Percentiles rank a stretch among this genome's conserved stretches.
phyloP scores from a whole-genome alignment of 2,329 filamentous ascomycete genomes.

The Graphium sp. region DNA sequence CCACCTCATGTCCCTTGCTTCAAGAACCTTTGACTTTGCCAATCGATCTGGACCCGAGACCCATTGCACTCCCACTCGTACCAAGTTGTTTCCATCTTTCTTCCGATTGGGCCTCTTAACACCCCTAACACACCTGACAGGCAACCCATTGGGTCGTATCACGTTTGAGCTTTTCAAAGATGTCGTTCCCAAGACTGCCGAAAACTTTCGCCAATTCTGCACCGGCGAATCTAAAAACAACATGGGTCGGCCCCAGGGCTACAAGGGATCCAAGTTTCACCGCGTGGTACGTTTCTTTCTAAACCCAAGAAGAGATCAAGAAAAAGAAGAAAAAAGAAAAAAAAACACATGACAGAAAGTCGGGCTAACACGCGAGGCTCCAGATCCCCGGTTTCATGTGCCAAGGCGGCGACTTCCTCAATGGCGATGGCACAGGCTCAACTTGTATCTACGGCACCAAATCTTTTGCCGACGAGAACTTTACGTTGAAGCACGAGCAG shows the following conservation, averaged over 20 bases:
- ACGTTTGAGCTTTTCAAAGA: conserved; percentile 84
- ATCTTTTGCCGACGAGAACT: conserved; percentile 84
- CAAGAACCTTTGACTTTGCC: not conserved
- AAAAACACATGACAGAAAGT: not conserved
- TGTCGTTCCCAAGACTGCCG: conserved; percentile 71
- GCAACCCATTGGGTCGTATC: conserved; percentile 71
- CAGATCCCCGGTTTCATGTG: conserved; percentile 96
- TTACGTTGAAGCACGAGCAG: conserved; percentile 59
- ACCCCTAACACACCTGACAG: conserved; percentile 22
- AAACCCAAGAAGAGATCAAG: not conserved
- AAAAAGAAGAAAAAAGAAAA: conserved; percentile 1
- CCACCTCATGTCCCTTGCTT: not conserved
- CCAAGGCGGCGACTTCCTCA: conserved; percentile 89
- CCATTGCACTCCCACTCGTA: not conserved
- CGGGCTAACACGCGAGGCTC: not conserved
- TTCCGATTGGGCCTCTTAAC: not conserved
- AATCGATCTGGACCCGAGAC: not conserved
- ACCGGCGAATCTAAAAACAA: conserved; percentile 79
- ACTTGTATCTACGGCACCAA: conserved; percentile 76
- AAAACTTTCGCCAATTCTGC: conserved; percentile 96
- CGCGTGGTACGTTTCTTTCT: conserved; percentile 45
- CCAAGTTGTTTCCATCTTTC: not conserved
- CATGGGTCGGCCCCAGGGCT: conserved; percentile 68
- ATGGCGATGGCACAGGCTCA: conserved; percentile 81
- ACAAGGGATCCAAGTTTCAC: conserved; percentile 90